Evolutionary conservation across 2,329 filamentous ascomycete species (phyloP).

Genomic region (Clonostachys byssicola): DNA sequence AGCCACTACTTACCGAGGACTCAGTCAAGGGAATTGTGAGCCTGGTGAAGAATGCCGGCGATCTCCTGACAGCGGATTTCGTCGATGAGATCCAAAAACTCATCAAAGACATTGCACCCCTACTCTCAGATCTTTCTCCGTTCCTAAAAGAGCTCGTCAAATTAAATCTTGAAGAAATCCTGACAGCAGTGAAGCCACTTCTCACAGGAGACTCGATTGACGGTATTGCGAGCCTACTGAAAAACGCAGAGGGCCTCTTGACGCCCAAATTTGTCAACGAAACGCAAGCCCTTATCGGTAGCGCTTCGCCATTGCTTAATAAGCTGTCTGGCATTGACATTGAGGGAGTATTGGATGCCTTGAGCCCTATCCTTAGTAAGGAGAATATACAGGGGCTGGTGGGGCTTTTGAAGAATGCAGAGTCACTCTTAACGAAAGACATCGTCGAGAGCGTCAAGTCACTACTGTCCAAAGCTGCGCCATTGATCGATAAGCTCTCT

Average conservation of each 20-base stretch:
- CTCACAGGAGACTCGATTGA: conserved; percentile 17
- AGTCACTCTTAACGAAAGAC: conserved; percentile 12
- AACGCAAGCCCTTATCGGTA: conserved; percentile 9
- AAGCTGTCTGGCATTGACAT: conserved; percentile 25
- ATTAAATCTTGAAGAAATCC: conserved; percentile 8
- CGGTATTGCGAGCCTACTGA: conserved; percentile 23
- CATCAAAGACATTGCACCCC: conserved; percentile 13
- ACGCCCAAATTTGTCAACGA: conserved; percentile 11
- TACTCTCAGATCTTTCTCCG: conserved; percentile 14
- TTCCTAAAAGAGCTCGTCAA: background rate
- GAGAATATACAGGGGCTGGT: conserved; percentile 19
- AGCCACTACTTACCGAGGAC: conserved; percentile 17
- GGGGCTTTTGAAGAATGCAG: conserved; percentile 11
- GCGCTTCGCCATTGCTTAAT: conserved; percentile 20
- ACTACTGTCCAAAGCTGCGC: conserved; percentile 11
- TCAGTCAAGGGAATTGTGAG: conserved; percentile 16
- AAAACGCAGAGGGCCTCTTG: conserved; percentile 20
- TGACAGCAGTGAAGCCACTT: conserved; percentile 13
- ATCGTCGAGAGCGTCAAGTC: conserved; percentile 10
- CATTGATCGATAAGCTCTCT: conserved; percentile 12
- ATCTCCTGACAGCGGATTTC: conserved; percentile 18
- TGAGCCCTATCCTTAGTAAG: conserved; percentile 17
- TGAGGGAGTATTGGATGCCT: conserved; percentile 13
- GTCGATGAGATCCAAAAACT: conserved; percentile 14
- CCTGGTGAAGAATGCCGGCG: conserved; percentile 15